Conservation (phyloP, 2,329 filamentous ascomycete species). For the Cercospora sojina region DNA sequence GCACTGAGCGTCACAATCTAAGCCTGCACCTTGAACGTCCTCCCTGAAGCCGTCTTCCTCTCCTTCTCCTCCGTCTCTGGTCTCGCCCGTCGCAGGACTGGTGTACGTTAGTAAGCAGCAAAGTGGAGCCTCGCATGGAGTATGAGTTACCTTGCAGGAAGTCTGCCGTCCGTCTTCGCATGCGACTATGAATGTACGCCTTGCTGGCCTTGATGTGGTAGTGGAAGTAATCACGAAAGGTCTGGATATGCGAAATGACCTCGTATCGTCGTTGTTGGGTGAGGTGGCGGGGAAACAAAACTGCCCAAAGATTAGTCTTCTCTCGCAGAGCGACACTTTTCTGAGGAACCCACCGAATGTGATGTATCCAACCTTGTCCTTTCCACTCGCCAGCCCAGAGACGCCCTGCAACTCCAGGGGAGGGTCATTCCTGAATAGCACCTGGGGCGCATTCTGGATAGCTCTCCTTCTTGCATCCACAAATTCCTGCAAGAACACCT, state of each 20-base stretch:
- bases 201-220: constrained; percentile 99
- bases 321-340: neutral
- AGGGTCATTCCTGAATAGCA: constrained; percentile 91
- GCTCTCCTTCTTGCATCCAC: constrained; percentile 92
- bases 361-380: constrained; percentile 91
- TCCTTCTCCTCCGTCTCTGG: constrained; percentile 97
- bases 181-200: constrained; percentile 97
- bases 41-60: constrained; percentile 93
- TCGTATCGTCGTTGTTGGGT: constrained; percentile 86
- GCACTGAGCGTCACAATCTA: constrained; percentile 15
- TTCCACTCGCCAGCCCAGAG: constrained; percentile 74
- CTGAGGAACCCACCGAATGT: constrained; percentile 73
- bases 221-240: constrained; percentile 99
- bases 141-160: constrained; percentile 80
- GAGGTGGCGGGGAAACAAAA: constrained; percentile 93
- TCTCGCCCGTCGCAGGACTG: constrained; percentile 91
- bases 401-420: constrained; percentile 87
- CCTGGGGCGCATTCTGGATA: constrained; percentile 97
- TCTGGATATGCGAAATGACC: constrained; percentile 98
- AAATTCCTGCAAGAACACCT: constrained; percentile 98
- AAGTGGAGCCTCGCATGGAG: neutral
- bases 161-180: constrained; percentile 95
- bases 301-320: constrained; percentile 47
- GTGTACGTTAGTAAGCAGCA: constrained; percentile 2
- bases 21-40: constrained; percentile 74